Conservation (phyloP, 371 early-diverging fungal genomes). For the Apophysomyces ossiformis region DNA sequence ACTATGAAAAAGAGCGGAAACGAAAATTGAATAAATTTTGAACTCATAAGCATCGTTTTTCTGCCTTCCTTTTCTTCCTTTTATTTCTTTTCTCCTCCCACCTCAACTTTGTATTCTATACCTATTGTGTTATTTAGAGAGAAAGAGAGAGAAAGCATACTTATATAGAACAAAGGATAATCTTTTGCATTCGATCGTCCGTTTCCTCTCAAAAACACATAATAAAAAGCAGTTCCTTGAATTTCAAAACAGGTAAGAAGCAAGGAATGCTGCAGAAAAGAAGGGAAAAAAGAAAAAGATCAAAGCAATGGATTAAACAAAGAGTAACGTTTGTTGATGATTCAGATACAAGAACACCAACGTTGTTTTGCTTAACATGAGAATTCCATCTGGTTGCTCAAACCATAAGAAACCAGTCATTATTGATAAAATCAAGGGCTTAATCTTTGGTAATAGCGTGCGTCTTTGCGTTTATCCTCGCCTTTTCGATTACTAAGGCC, state of each 20-base stretch:
- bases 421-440: constrained; percentile 52
- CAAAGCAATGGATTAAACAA: background rate
- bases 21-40: constrained; percentile 11
- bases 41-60: constrained; percentile 15
- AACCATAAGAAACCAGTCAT: constrained; percentile 39
- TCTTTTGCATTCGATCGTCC: background rate
- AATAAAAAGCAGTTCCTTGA: constrained; percentile 2
- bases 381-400: constrained; percentile 54
- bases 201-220: constrained; percentile 8
- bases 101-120: constrained; percentile 2
- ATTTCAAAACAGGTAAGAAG: constrained; percentile 5
- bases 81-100: constrained; percentile 14
- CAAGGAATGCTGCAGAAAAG: background rate
- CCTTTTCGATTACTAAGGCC: too few species aligned
- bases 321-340: background rate
- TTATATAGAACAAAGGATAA: background rate
- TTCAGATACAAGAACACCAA: constrained; percentile 7
- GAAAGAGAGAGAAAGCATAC: background rate
- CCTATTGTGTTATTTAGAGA: constrained; percentile 1
- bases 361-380: constrained; percentile 25
- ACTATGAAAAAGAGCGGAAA: background rate
- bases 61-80: constrained; percentile 14
- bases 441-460: constrained; percentile 48
- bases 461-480: background rate
- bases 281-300: background rate